These are phyloP conservation scores for Capronia coronata DNA, from an alignment of 2,329 filamentous ascomycete genomes.

Conservation along the genomic window DNA sequence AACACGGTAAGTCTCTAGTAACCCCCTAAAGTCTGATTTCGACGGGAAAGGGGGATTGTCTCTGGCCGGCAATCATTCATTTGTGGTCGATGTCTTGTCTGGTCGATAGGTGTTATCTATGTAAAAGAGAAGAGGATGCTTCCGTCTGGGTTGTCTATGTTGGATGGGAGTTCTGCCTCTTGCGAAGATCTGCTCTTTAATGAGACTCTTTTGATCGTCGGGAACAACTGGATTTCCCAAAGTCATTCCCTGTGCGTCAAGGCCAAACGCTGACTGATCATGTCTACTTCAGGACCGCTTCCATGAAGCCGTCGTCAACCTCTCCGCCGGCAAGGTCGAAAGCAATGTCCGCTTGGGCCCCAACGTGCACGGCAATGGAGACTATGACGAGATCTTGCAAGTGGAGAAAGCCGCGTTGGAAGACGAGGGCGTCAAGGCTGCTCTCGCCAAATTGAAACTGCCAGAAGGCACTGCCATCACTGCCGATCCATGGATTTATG, in stretches of 20 bases:
- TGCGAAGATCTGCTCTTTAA: too few relatives aligned
- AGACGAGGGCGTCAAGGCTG: constrained; percentile 52
- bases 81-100: too few relatives aligned
- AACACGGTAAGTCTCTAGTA: constrained; percentile 45
- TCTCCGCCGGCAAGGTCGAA: constrained; percentile 44
- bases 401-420: constrained; percentile 53
- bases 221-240: too few relatives aligned
- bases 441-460: constrained; percentile 54
- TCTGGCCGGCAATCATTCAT: too few relatives aligned
- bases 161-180: too few relatives aligned
- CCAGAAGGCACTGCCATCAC: constrained; percentile 53
- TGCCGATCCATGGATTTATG: constrained; percentile 65
- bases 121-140: too few relatives aligned
- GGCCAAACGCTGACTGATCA: constrained; percentile 35
- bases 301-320: constrained; percentile 51
- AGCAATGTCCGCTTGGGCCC: constrained; percentile 46
- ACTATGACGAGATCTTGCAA: constrained; percentile 54
- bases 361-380: constrained; percentile 51
- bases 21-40: too few relatives aligned
- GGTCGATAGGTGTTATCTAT: too few relatives aligned
- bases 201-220: too few relatives aligned
- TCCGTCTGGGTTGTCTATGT: too few relatives aligned
- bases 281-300: constrained; percentile 43
- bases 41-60: too few relatives aligned
- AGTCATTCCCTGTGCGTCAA: too few relatives aligned